Evolutionary conservation across 2,329 filamentous ascomycete genomes (phyloP).

Genomic region (Trichoderma breve): DNA sequence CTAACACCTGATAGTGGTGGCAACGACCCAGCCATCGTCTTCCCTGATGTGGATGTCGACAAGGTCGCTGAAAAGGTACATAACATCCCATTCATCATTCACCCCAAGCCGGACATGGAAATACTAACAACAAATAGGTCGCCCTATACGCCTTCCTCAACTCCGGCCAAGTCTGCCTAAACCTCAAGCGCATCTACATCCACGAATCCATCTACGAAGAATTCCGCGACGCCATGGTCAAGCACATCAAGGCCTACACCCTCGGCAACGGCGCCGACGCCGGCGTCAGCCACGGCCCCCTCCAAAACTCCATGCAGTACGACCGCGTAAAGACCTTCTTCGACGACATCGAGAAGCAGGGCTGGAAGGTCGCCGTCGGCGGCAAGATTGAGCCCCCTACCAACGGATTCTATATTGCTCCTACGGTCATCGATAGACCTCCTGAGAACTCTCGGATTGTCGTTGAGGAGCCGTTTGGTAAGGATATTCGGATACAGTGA

Average conservation of each 20-base stretch:
- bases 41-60: constrained; percentile 50
- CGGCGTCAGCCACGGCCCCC: constrained; percentile 48
- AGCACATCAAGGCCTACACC: constrained; percentile 39
- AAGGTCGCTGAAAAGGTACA: constrained; percentile 18
- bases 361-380: constrained; percentile 31
- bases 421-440: constrained; percentile 51
- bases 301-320: constrained; percentile 61
- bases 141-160: constrained; percentile 48
- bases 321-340: constrained; percentile 20
- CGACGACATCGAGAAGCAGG: constrained; percentile 36
- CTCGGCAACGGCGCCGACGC: constrained; percentile 42
- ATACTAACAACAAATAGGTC: constrained; percentile 26
- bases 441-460: constrained; percentile 34
- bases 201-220: constrained; percentile 55
- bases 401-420: constrained; percentile 83
- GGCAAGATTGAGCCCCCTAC: constrained; percentile 47
- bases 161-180: constrained; percentile 57
- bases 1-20: constrained; percentile 44
- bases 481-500: too few species aligned
- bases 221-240: constrained; percentile 48
- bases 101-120: too few species aligned
- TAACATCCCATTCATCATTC: not conserved
- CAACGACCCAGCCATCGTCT: constrained; percentile 55
- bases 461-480: constrained; percentile 36
- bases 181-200: constrained; percentile 57